A percentile compares a stretch with the other conserved stretches of the same genome.
These are phyloP conservation scores for Dryadomyces quercus-mongolicae DNA, from an alignment of 2,329 filamentous ascomycete genomes.

Conservation along the genomic window DNA sequence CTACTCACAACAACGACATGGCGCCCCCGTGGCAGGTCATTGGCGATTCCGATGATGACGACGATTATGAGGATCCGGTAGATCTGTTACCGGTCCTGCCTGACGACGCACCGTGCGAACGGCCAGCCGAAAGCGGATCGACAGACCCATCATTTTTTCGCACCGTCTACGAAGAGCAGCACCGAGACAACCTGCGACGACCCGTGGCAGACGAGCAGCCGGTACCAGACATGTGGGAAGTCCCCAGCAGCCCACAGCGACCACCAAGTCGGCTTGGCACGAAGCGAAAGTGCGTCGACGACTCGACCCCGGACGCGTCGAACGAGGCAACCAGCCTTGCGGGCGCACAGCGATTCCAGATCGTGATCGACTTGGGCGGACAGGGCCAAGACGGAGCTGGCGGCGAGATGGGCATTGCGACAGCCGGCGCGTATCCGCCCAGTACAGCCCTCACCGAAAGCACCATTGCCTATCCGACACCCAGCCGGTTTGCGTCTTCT, in stretches of 20 bases:
- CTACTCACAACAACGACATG: background rate
- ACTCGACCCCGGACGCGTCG: no score
- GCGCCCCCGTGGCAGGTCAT: background rate
- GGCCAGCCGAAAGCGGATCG: conserved; percentile 19
- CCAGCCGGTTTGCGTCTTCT: conserved; percentile 19
- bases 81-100: background rate
- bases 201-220: background rate
- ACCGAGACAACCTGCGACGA: conserved; percentile 10
- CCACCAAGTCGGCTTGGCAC: background rate
- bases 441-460: conserved; percentile 21
- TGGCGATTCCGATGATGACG: background rate
- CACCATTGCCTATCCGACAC: conserved; percentile 21
- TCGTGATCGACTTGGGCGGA: conserved; percentile 10
- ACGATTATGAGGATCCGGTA: background rate
- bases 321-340: background rate
- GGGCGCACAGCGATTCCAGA: background rate
- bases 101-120: background rate
- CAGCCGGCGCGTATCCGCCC: conserved; percentile 10
- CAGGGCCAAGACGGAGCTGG: conserved; percentile 16
- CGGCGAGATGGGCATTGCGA: conserved; percentile 5
- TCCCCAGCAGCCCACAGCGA: conserved; percentile 27
- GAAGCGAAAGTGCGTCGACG: conserved; percentile 11
- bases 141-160: conserved; percentile 37
- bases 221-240: conserved; percentile 27
- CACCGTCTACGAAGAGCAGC: conserved; percentile 34